These are phyloP conservation scores for Tubosaeta brunneosetosa DNA, from an alignment of 768 basidiomycete species.

Conservation along the genomic window DNA sequence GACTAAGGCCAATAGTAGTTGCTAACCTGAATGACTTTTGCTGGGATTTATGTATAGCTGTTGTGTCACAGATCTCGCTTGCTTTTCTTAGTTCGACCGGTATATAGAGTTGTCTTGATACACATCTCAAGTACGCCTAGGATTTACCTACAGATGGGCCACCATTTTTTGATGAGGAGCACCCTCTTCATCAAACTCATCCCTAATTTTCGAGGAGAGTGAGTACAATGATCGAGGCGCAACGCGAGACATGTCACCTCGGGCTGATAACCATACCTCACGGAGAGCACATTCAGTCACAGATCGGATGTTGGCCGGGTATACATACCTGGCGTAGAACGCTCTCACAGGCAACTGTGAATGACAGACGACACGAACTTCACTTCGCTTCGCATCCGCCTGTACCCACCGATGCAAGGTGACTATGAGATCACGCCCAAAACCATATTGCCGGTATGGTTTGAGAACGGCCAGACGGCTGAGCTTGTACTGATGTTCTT, in stretches of 20 bases:
- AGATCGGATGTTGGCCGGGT: no score
- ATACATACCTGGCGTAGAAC: conserved; percentile 71
- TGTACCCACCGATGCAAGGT: conserved; percentile 57
- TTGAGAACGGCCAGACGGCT: conserved; percentile 61
- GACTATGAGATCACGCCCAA: conserved; percentile 65
- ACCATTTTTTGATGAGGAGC: neutral
- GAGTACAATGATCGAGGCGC: neutral
- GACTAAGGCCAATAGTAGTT: no score
- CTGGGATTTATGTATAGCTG: no score
- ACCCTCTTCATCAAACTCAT: neutral
- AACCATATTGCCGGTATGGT: conserved; percentile 55
- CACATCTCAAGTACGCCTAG: no score
- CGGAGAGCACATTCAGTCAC: conserved; percentile 17
- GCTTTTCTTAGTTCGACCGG: no score
- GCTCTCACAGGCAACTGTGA: conserved; percentile 65
- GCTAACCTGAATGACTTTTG: no score
- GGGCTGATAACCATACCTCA: conserved; percentile 65
- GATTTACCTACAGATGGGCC: neutral
- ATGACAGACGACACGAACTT: conserved; percentile 50
- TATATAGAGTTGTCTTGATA: no score
- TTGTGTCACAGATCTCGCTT: no score
- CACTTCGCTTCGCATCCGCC: conserved; percentile 31
- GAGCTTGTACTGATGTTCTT: conserved; percentile 64
- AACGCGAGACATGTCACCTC: conserved; percentile 43
- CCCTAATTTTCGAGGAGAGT: neutral